Conservation (phyloP, 805 yeast genomes). For the Candida dajiaensis region DNA sequence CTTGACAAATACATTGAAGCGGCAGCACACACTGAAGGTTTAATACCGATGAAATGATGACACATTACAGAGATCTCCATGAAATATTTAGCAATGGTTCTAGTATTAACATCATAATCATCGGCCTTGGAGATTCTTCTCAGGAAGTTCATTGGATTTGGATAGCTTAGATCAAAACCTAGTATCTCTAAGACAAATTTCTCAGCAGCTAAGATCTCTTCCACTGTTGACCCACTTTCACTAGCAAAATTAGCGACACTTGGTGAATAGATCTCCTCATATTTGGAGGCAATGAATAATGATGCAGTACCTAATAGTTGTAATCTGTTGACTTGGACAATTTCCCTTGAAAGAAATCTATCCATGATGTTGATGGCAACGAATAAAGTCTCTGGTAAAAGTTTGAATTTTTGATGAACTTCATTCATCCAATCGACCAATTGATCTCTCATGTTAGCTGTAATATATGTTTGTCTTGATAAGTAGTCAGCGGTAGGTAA, state of each 20-base stretch:
- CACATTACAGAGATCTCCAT: conserved; percentile 78
- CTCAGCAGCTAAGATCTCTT: conserved; percentile 82
- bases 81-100: conserved; percentile 85
- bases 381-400: conserved; percentile 82
- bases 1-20: conserved; percentile 86
- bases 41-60: conserved; percentile 66
- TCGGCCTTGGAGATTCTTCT: conserved; percentile 92
- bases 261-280: conserved; percentile 90
- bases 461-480: conserved; percentile 36
- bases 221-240: conserved; percentile 76
- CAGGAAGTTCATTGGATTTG: conserved; percentile 89
- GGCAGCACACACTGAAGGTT: conserved; percentile 83
- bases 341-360: conserved; percentile 71
- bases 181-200: conserved; percentile 69
- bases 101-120: conserved; percentile 82
- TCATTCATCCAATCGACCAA: conserved; percentile 93
- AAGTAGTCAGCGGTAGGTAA: conserved; percentile 46
- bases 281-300: conserved; percentile 84
- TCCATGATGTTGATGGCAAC: conserved; percentile 85
- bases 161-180: conserved; percentile 74
- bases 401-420: conserved; percentile 76
- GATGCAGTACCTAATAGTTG: conserved; percentile 86
- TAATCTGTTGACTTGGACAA: conserved; percentile 71
- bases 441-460: conserved; percentile 62
- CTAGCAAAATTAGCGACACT: conserved; percentile 80